A percentile compares a stretch with the other conserved stretches of the same genome.
Evolutionary conservation across 768 basidiomycete species (phyloP).

Genomic region (Lactarius evosmus): DNA sequence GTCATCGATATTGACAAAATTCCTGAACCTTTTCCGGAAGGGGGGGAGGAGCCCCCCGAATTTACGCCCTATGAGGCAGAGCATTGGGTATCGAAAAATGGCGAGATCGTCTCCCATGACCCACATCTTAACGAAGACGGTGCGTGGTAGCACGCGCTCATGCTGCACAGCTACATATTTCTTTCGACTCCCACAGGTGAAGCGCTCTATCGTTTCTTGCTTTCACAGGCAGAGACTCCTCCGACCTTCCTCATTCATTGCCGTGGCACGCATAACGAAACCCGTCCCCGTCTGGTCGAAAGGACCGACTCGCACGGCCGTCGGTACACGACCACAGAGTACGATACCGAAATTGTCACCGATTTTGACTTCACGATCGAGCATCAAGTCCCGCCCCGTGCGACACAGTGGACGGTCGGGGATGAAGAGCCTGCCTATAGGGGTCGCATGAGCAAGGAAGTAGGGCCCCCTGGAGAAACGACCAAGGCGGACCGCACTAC

Average conservation of each 20-base stretch:
- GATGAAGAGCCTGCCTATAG: slow-evolving; percentile 65
- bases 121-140: slow-evolving; percentile 65
- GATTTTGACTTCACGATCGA: slow-evolving; percentile 73
- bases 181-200: slow-evolving; percentile 46
- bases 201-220: slow-evolving; percentile 70
- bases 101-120: slow-evolving; percentile 67
- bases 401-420: slow-evolving; percentile 56
- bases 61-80: slow-evolving; percentile 65
- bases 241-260: slow-evolving; percentile 49
- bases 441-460: slow-evolving; percentile 58
- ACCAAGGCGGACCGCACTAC: slow-evolving; percentile 45
- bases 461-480: slow-evolving; percentile 40
- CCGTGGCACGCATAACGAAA: slow-evolving; percentile 56
- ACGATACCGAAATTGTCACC: slow-evolving; percentile 54
- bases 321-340: slow-evolving; percentile 41
- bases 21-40: slow-evolving; percentile 31
- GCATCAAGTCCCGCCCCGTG: slow-evolving; percentile 39
- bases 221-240: slow-evolving; percentile 47
- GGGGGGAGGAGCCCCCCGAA: slow-evolving; percentile 47
- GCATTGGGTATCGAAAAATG: slow-evolving; percentile 46
- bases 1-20: slow-evolving; percentile 32
- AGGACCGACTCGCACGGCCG: slow-evolving; percentile 37
- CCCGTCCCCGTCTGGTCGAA: slow-evolving; percentile 46
- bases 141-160: slow-evolving; percentile 28
- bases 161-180: slow-evolving; percentile 14